Conservation (phyloP, 352 stramenopile genomes). For the Phytopythium helicoides region DNA sequence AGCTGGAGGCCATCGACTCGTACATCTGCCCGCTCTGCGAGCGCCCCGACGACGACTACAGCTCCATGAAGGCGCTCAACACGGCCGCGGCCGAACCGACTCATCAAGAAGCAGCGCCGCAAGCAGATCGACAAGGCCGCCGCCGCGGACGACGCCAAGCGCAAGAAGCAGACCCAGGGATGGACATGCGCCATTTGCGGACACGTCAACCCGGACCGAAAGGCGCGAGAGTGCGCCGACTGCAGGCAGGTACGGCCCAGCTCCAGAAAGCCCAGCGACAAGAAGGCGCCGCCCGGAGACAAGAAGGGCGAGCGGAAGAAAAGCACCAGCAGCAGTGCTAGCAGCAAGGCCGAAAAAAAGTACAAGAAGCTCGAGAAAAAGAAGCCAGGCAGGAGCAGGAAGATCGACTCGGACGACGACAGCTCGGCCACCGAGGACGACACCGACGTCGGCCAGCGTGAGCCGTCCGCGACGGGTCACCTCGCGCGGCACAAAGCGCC, state of each 20-base stretch:
- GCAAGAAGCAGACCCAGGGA: slow-evolving; percentile 11
- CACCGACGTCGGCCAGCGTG: slow-evolving; percentile 8
- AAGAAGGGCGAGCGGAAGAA: too few relatives aligned
- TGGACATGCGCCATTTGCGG: slow-evolving; percentile 54
- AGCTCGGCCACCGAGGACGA: slow-evolving; percentile 41
- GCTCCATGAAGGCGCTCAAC: slow-evolving; percentile 62
- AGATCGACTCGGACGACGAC: slow-evolving; percentile 79
- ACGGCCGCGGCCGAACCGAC: slow-evolving; percentile 69
- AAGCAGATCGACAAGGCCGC: slow-evolving; percentile 22
- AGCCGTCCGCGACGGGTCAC: slow-evolving; percentile 1
- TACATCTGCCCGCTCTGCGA: slow-evolving; percentile 88
- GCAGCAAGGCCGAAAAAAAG: slow-evolving; percentile 9
- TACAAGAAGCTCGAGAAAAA: slow-evolving; percentile 34
- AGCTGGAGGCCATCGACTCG: slow-evolving; percentile 80
- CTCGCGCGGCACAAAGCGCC: slow-evolving; percentile 19
- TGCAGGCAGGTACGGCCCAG: slow-evolving; percentile 28
- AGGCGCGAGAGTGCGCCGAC: slow-evolving; percentile 34
- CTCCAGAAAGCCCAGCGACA: slow-evolving; percentile 11
- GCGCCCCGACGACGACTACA: slow-evolving; percentile 61
- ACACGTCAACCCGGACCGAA: slow-evolving; percentile 37
- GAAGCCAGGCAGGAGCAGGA: slow-evolving; percentile 79
- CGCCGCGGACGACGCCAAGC: slow-evolving; percentile 1
- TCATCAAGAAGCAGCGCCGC: slow-evolving; percentile 46
- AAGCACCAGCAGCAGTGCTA: slow-evolving; percentile 17
- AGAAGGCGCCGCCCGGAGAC: slow-evolving; percentile 8